phyloP scores from a whole-genome alignment of 2,329 filamentous ascomycete genomes.

The Hypoxylon rubiginosum region DNA sequence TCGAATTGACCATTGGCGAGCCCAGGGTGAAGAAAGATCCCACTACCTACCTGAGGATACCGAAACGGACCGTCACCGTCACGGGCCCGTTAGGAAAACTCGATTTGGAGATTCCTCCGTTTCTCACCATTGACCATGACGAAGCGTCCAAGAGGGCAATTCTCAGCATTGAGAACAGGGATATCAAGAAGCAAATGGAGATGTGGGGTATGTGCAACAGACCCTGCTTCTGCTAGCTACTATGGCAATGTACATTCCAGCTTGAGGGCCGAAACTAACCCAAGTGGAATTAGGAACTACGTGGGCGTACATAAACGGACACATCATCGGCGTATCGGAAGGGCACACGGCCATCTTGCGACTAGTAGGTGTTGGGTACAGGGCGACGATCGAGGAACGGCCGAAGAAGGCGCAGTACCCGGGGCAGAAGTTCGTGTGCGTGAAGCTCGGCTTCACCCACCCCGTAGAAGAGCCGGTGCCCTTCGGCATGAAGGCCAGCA shows the following conservation, averaged over 20 bases:
- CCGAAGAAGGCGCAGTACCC: conserved; percentile 80
- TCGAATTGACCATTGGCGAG: conserved; percentile 80
- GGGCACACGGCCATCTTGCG: conserved; percentile 94
- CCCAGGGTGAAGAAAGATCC: conserved; percentile 66
- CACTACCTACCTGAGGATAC: conserved; percentile 72
- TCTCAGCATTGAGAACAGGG: conserved; percentile 77
- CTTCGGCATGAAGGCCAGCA: conserved; percentile 84
- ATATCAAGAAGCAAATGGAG: conserved; percentile 81
- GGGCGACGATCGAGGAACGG: conserved; percentile 85
- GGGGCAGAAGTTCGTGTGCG: conserved; percentile 88
- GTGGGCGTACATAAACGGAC: conserved; percentile 89
- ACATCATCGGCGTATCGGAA: conserved; percentile 94
- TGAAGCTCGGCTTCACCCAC: conserved; percentile 98
- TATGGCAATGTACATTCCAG: background rate
- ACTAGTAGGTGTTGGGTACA: conserved; percentile 94
- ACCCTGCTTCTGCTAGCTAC: background rate
- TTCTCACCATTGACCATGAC: conserved; percentile 79
- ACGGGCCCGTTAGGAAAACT: conserved; percentile 86
- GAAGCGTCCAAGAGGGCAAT: conserved; percentile 71
- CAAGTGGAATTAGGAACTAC: conserved; percentile 76
- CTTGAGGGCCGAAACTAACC: conserved; percentile 42
- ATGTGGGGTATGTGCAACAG: conserved; percentile 86
- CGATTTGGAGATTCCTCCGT: conserved; percentile 82
- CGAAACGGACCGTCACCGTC: conserved; percentile 78
- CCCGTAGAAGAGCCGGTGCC: conserved; percentile 92